phyloP scores from a whole-genome alignment of 1,284 basidiomycete genomes.

The Cryptococcus sp. region DNA sequence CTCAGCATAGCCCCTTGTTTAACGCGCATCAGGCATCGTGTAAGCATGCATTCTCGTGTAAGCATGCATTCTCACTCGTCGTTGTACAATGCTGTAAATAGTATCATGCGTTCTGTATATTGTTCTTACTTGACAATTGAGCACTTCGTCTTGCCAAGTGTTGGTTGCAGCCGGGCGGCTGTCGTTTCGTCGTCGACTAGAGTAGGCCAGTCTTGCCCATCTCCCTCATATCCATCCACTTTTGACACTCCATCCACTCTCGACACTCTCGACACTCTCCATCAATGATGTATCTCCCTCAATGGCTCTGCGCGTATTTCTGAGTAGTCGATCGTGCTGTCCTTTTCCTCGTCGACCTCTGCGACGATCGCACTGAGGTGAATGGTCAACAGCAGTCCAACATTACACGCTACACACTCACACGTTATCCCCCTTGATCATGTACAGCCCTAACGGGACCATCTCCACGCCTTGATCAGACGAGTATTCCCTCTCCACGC shows the following conservation, averaged over 20 bases:
- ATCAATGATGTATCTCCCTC: conserved; percentile 40
- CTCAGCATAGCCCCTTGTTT: too few relatives aligned
- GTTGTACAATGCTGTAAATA: too few relatives aligned
- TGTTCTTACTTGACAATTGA: conserved; percentile 38
- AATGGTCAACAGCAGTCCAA: neutral
- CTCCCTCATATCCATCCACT: neutral
- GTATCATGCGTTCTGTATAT: too few relatives aligned
- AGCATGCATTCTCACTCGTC: too few relatives aligned
- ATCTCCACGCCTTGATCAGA: conserved; percentile 90
- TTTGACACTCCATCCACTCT: neutral
- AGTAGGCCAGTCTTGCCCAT: neutral
- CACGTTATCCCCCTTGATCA: conserved; percentile 98
- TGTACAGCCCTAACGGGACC: conserved; percentile 90
- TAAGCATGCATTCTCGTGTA: too few relatives aligned
- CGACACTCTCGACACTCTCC: neutral
- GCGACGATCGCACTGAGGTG: conserved; percentile 76
- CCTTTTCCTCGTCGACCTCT: conserved; percentile 82
- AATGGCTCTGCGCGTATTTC: conserved; percentile 81
- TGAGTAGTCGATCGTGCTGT: conserved; percentile 74
- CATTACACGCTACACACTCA: conserved; percentile 51
- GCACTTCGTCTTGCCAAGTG: conserved; percentile 47
- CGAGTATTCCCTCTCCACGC: conserved; percentile 86
- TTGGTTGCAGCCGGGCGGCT: neutral
- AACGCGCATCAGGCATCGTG: too few relatives aligned
- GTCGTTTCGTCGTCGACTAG: neutral